These are phyloP conservation scores for Ashbya aceris DNA, from an alignment of 1,139 yeast species.

Conservation along the genomic window DNA sequence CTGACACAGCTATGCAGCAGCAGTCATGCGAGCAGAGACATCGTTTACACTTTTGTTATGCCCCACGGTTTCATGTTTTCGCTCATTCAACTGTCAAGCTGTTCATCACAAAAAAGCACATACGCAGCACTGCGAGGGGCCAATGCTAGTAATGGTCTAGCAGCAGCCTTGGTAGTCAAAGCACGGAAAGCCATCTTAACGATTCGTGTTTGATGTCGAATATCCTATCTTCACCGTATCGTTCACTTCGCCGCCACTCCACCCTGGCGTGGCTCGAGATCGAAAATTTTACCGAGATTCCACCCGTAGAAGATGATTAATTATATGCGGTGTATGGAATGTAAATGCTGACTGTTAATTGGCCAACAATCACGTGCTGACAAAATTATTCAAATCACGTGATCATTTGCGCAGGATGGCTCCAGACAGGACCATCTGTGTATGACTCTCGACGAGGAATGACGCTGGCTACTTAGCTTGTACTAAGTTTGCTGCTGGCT, in stretches of 20 bases:
- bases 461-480: background rate
- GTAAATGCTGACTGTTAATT: conserved; percentile 2
- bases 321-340: conserved; percentile 2
- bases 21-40: background rate
- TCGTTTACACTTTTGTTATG: background rate
- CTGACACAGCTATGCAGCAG: background rate
- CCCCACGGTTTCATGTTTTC: background rate
- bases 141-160: conserved; percentile 19
- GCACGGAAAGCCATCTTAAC: conserved; percentile 26
- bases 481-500: conserved; percentile 34
- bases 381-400: background rate
- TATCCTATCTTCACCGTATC: background rate
- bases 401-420: background rate
- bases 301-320: background rate
- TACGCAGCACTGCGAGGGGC: conserved; percentile 21
- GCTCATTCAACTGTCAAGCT: conserved; percentile 2
- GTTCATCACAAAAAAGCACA: conserved; percentile 3
- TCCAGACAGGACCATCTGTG: background rate
- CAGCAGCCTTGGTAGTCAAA: conserved; percentile 21
- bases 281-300: conserved; percentile 3
- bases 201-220: background rate
- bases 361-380: conserved; percentile 6
- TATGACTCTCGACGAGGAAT: background rate
- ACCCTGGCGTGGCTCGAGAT: background rate
- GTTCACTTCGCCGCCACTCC: background rate